Conservation (phyloP, 2,329 filamentous ascomycete genomes). For the Orbilia blumenaviensis region DNA sequence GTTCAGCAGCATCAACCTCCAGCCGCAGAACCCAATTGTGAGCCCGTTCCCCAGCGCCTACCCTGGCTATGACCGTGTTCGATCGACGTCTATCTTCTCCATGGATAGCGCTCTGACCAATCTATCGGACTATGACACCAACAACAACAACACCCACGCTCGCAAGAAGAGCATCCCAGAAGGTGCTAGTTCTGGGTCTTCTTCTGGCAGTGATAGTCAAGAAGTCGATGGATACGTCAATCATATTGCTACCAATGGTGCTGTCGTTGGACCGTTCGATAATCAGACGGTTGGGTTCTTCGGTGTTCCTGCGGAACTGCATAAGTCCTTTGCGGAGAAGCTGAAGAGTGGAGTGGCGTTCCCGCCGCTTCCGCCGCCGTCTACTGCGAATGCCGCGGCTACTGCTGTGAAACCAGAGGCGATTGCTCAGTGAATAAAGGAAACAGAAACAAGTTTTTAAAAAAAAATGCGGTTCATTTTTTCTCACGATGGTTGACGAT, state of each 20-base stretch:
- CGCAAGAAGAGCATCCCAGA: conserved; percentile 51
- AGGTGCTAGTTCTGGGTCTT: conserved; percentile 38
- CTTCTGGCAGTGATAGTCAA: conserved; percentile 51
- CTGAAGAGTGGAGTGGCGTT: conserved; percentile 47
- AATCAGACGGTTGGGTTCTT: conserved; percentile 29
- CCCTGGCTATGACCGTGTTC: conserved; percentile 50
- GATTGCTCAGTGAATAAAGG: conserved; percentile 28
- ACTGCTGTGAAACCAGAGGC: conserved; percentile 34
- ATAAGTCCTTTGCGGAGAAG: conserved; percentile 43
- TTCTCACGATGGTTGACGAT: conserved; percentile 22
- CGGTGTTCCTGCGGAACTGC: conserved; percentile 15
- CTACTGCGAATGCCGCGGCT: conserved; percentile 18
- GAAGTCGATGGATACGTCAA: conserved; percentile 41
- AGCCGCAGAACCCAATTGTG: conserved; percentile 47
- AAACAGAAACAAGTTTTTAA: not conserved
- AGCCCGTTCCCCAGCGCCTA: conserved; percentile 46
- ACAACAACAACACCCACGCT: conserved; percentile 23
- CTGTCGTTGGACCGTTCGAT: conserved; percentile 17
- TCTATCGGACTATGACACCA: conserved; percentile 55
- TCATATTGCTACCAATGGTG: conserved; percentile 25
- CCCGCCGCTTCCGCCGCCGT: conserved; percentile 42
- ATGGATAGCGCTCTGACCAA: conserved; percentile 57
- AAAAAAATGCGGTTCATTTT: conserved; percentile 1
- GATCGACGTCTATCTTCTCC: conserved; percentile 57
- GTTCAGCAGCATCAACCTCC: conserved; percentile 51